Evolutionary conservation across 2,329 filamentous ascomycete species (phyloP).

Genomic region (Dothistroma pini): DNA sequence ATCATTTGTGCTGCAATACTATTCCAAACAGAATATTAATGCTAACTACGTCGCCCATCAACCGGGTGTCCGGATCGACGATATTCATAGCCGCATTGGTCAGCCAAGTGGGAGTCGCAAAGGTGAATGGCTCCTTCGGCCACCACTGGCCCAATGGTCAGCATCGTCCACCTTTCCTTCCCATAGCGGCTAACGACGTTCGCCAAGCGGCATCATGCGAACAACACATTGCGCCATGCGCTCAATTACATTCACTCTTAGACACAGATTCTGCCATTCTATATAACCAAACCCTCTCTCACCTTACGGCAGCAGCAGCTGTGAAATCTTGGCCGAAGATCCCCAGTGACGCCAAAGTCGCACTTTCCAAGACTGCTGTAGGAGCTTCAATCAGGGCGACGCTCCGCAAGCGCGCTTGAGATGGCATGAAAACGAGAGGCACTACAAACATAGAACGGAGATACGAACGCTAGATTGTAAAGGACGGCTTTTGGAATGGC

Average conservation of each 20-base stretch:
- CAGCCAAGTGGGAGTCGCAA: neutral
- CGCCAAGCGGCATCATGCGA: neutral
- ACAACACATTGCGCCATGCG: neutral
- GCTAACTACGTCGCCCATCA: neutral
- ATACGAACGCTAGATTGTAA: too few relatives aligned
- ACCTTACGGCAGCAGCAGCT: too few relatives aligned
- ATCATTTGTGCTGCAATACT: neutral
- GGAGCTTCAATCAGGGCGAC: too few relatives aligned
- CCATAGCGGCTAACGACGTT: neutral
- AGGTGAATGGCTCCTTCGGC: neutral
- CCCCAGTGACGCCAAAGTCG: too few relatives aligned
- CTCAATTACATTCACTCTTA: neutral
- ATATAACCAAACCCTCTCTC: neutral
- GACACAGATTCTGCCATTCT: neutral
- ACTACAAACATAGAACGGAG: too few relatives aligned
- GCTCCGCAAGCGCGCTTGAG: too few relatives aligned
- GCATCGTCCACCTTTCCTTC: neutral
- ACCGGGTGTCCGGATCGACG: neutral
- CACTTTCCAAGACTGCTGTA: too few relatives aligned
- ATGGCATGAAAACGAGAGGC: too few relatives aligned
- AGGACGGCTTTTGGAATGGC: too few relatives aligned
- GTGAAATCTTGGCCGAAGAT: too few relatives aligned
- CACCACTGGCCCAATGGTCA: neutral
- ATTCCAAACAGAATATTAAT: neutral
- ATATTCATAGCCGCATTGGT: neutral